Evolutionary conservation across 1,284 basidiomycete species (phyloP).

Genomic region (Hortiboletus rubellus): DNA sequence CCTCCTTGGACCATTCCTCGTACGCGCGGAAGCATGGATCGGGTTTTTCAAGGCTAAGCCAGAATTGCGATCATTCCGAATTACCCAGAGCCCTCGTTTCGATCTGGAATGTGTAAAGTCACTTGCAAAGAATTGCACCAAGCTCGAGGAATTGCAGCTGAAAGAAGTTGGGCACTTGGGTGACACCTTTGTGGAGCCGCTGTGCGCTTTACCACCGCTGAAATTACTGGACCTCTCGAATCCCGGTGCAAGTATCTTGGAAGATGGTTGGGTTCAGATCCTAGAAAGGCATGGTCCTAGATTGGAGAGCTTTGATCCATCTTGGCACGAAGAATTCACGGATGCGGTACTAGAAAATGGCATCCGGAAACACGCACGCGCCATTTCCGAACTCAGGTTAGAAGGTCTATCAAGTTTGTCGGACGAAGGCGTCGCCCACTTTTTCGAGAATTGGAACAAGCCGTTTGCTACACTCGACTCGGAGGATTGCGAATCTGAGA

Average conservation of each 20-base stretch:
- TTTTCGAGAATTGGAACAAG: constrained; percentile 53
- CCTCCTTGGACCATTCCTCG: constrained; percentile 88
- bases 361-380: constrained; percentile 53
- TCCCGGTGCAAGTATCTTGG: constrained; percentile 52
- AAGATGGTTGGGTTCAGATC: constrained; percentile 59
- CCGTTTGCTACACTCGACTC: constrained; percentile 12
- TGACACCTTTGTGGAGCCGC: constrained; percentile 59
- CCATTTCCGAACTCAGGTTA: constrained; percentile 60
- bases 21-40: constrained; percentile 76
- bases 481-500: constrained; percentile 15
- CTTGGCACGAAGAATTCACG: constrained; percentile 58
- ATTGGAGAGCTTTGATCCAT: constrained; percentile 60
- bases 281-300: constrained; percentile 45
- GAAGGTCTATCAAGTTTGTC: constrained; percentile 63
- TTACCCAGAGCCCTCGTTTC: constrained; percentile 89
- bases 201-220: constrained; percentile 52
- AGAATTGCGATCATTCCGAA: constrained; percentile 68
- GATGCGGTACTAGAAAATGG: constrained; percentile 63
- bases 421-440: constrained; percentile 63
- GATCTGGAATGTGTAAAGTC: constrained; percentile 68
- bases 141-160: constrained; percentile 70
- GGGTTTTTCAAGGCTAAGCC: constrained; percentile 69
- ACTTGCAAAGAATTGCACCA: constrained; percentile 63
- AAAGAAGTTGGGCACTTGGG: constrained; percentile 77
- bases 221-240: constrained; percentile 62